Evolutionary conservation across 768 basidiomycete genomes (phyloP).

Genomic region (Rhodotorula kratochvilovae): DNA sequence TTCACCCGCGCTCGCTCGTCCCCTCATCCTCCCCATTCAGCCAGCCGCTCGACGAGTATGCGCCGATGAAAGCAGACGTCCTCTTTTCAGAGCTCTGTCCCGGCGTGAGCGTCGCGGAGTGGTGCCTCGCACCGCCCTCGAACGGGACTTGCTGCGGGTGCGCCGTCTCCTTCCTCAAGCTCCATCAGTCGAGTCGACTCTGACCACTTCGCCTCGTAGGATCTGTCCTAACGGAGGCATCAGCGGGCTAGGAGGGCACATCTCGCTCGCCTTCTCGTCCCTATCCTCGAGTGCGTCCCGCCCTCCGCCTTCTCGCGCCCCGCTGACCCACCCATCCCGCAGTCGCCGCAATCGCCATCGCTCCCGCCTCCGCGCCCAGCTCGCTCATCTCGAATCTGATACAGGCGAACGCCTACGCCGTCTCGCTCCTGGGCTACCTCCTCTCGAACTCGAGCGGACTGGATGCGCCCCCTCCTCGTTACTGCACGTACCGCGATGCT

Average conservation of each 20-base stretch:
- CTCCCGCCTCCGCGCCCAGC: constrained; percentile 3
- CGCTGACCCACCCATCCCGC: not conserved
- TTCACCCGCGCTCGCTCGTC: too few relatives aligned
- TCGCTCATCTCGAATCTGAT: constrained; percentile 17
- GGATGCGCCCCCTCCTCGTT: not conserved
- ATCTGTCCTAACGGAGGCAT: not conserved
- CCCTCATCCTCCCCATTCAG: too few relatives aligned
- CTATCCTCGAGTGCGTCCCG: constrained; percentile 13
- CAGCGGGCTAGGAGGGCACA: constrained; percentile 9
- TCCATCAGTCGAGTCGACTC: too few relatives aligned
- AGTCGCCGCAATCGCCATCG: constrained; percentile 28
- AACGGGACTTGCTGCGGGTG: not conserved
- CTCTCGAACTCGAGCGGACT: constrained; percentile 8
- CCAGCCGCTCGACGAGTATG: not conserved
- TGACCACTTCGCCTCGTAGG: not conserved
- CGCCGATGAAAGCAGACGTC: not conserved
- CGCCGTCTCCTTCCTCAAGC: not conserved
- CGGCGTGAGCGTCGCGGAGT: not conserved
- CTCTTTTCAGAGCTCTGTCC: not conserved
- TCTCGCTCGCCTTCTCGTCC: constrained; percentile 28
- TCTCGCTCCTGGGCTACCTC: constrained; percentile 14
- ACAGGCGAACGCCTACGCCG: constrained; percentile 23
- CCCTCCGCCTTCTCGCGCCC: too few relatives aligned
- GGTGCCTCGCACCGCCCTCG: not conserved
- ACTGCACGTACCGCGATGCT: not conserved